Evolutionary conservation across 2,329 filamentous ascomycete species (phyloP).

Genomic region (Helotiales sp.): DNA sequence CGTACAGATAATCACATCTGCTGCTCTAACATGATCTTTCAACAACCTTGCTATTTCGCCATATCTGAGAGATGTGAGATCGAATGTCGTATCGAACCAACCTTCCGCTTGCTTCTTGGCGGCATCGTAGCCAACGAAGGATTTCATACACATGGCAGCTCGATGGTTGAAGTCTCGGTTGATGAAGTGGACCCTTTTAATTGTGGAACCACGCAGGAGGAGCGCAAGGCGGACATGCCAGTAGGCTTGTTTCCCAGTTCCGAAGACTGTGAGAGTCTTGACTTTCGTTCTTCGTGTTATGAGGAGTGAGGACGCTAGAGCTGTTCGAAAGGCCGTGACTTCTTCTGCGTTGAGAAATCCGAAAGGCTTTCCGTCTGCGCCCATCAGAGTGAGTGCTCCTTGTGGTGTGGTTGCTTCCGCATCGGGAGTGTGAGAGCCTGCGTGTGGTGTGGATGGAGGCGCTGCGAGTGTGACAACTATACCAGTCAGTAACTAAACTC

Average conservation of each 20-base stretch:
- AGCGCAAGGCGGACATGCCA: slow-evolving; percentile 90
- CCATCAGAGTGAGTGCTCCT: slow-evolving; percentile 70
- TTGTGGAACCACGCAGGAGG: slow-evolving; percentile 66
- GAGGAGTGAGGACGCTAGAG: slow-evolving; percentile 68
- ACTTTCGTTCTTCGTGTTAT: slow-evolving; percentile 66
- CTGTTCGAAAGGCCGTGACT: slow-evolving; percentile 79
- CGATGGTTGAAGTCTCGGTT: slow-evolving; percentile 68
- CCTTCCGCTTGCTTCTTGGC: slow-evolving; percentile 56
- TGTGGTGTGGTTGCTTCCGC: slow-evolving; percentile 50
- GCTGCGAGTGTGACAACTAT: slow-evolving; percentile 64
- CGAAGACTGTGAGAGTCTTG: slow-evolving; percentile 79
- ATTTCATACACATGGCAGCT: slow-evolving; percentile 51
- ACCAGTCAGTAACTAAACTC: slow-evolving; percentile 10
- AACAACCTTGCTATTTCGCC: slow-evolving; percentile 66
- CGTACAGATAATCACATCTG: slow-evolving; percentile 86
- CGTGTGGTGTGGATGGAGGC: slow-evolving; percentile 32
- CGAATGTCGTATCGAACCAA: slow-evolving; percentile 67
- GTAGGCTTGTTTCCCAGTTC: slow-evolving; percentile 86
- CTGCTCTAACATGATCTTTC: slow-evolving; percentile 67
- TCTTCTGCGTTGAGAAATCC: slow-evolving; percentile 73
- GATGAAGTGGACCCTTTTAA: slow-evolving; percentile 80
- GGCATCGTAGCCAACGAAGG: slow-evolving; percentile 45
- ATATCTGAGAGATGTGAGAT: slow-evolving; percentile 67
- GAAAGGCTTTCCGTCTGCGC: slow-evolving; percentile 57
- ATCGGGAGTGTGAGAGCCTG: slow-evolving; percentile 27